Evolutionary conservation across 371 early-diverging fungal genomes (phyloP), one percentile per base, ranked within the genome.

Genomic region (Haplosporangium sp.): DNA sequence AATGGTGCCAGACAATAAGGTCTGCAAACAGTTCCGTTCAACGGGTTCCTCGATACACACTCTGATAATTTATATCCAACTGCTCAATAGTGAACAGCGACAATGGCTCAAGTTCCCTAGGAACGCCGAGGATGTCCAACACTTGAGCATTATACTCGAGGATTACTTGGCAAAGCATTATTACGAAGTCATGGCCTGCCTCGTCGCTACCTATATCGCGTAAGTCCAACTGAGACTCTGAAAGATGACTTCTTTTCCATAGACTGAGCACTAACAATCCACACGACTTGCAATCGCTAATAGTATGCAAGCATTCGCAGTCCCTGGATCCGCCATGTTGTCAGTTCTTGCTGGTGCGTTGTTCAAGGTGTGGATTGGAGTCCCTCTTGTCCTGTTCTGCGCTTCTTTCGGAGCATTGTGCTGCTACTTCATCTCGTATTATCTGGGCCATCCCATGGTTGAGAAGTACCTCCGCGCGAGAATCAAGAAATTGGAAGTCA

Each of bases 311-410:
- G 83, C 87, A 20, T 89, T 89, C 37, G 87, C 88, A 7, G 83
- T 89, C 53, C 89, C 89, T 38, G 89, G 89, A n/a, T 83, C 87
- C 13, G 82, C 86, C 84, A 87, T 87, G 89, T 72, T 89, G 2
- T 87, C 86, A 13, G 84, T 89, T 38, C 81, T 89, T 12, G 87
- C 86, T 37, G 89, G 89, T 37, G 84, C 89, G 11, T 57, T 89
- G n/a, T 89, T 89, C 65, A 73, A 83, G 54, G 85, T 87, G 58
- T 87, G 89, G 89, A 68, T 86, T 13, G 82, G 86, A 2, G 51
- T 89, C 45, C 58, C 83, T 18, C 81, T 84, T 1, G 89, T 89
- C 18, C 74, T 85, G 18, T 37, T 85, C 60, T 86, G 87, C 46
- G 86, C 87, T 13, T 81, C 85, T 2, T 63, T 89, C 37, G 89